Conservation (phyloP, 768 basidiomycete genomes). For the Mycena albidolilacea region DNA sequence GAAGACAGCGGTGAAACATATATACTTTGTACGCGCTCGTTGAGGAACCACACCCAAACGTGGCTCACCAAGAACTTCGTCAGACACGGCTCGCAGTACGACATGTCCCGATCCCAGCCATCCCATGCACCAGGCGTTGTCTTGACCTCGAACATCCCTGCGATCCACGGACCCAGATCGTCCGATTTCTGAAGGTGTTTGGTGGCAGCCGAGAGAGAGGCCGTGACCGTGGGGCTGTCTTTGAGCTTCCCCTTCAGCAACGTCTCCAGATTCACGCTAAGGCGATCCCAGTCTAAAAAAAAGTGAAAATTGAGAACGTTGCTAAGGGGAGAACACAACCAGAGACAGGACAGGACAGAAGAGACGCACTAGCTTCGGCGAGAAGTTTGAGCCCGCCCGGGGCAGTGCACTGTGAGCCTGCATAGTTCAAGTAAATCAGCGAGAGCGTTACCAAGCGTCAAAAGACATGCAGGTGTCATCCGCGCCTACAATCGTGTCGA, state of each 20-base stretch:
- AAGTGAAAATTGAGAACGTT: not conserved
- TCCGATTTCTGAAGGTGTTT: not conserved
- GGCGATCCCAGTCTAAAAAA: conserved; percentile 22
- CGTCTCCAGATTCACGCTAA: not conserved
- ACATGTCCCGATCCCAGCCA: not conserved
- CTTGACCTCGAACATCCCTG: not conserved
- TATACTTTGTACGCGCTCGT: conserved; percentile 7
- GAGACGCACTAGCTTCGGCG: conserved; percentile 29
- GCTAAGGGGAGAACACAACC: too few species aligned
- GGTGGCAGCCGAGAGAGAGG: not conserved
- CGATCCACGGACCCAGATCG: not conserved
- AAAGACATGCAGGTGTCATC: not conserved
- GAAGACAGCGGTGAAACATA: not conserved
- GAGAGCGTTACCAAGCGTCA: not conserved
- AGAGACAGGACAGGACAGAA: not conserved
- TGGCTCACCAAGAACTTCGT: conserved; percentile 23
- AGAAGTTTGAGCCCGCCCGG: conserved; percentile 26
- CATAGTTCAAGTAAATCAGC: not conserved
- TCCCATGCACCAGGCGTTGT: not conserved
- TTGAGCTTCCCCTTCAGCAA: conserved; percentile 9
- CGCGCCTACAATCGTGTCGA: not conserved
- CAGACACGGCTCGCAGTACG: conserved; percentile 31
- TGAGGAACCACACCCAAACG: conserved; percentile 24
- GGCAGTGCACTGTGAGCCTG: conserved; percentile 31
- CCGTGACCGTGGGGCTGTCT: not conserved